Conservation (phyloP, 345 rosid genomes). For the Syzygium oleosum region DNA sequence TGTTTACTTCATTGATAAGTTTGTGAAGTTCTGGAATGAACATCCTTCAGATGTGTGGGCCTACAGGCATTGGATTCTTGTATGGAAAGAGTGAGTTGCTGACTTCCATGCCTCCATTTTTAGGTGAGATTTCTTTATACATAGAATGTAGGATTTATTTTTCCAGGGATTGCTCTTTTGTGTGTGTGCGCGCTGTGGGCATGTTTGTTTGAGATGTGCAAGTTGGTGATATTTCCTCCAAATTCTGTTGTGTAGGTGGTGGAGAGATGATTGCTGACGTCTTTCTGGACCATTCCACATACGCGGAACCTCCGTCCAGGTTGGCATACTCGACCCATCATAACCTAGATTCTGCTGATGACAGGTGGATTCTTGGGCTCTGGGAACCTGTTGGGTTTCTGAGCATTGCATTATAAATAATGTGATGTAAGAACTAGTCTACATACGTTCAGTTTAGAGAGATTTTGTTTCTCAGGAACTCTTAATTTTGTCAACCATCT, state of each 20-base stretch:
- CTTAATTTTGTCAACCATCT: background rate
- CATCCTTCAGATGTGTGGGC: slow-evolving; percentile 99
- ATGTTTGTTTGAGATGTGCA: background rate
- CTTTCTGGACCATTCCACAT: slow-evolving; percentile 91
- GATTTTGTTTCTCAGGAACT: background rate
- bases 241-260: slow-evolving; percentile 43
- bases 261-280: slow-evolving; percentile 98
- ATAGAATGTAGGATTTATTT: background rate
- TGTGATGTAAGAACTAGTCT: background rate
- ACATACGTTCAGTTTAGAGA: background rate
- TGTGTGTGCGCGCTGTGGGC: background rate
- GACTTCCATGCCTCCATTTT: slow-evolving; percentile 85
- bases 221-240: background rate
- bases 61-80: slow-evolving; percentile 99
- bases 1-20: slow-evolving; percentile 14
- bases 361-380: background rate
- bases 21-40: slow-evolving; percentile 47
- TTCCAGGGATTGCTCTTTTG: background rate
- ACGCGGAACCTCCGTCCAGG: slow-evolving; percentile 96
- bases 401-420: background rate
- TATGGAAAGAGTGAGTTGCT: slow-evolving; percentile 74
- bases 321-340: slow-evolving; percentile 12
- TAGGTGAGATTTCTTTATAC: slow-evolving; percentile 33
- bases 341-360: background rate
- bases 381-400: background rate